Evolutionary conservation across 1,139 yeast species (phyloP).

Genomic region (Meyerozyma smithsonii): DNA sequence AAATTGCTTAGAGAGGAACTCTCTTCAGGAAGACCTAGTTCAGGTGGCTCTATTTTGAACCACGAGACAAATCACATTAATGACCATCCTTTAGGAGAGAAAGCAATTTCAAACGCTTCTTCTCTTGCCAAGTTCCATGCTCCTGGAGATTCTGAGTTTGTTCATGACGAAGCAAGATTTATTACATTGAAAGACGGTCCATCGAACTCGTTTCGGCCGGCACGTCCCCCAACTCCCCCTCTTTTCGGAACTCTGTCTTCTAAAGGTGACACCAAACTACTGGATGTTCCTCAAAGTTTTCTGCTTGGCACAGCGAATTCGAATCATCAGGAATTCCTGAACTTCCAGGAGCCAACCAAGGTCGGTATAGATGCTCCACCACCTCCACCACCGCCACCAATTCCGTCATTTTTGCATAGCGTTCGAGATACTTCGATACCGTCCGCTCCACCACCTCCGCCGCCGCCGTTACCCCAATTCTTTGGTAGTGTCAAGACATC

Average conservation of each 20-base stretch:
- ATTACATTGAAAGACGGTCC: slow-evolving; percentile 2
- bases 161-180: background rate
- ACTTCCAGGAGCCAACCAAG: too few species aligned
- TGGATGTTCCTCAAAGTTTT: background rate
- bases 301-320: background rate
- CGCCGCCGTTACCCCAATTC: slow-evolving; percentile 24
- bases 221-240: slow-evolving; percentile 5
- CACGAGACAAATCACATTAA: too few species aligned
- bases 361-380: too few species aligned
- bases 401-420: too few species aligned
- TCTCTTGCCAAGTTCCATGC: background rate
- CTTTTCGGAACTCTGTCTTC: background rate
- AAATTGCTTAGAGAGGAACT: slow-evolving; percentile 20
- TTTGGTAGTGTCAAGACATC: slow-evolving; percentile 4
- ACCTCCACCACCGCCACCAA: too few species aligned
- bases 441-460: slow-evolving; percentile 27
- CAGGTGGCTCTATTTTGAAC: background rate
- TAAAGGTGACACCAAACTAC: too few species aligned
- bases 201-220: background rate
- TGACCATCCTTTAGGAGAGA: too few species aligned
- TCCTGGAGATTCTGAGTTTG: background rate
- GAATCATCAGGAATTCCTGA: too few species aligned
- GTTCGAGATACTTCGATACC: too few species aligned
- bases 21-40: slow-evolving; percentile 5
- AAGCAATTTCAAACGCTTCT: too few species aligned